Percentiles rank a stretch among this genome's conserved stretches.
These are phyloP conservation scores for Colletotrichum incanum DNA, from an alignment of 2,329 filamentous ascomycete genomes.

Conservation along the genomic window DNA sequence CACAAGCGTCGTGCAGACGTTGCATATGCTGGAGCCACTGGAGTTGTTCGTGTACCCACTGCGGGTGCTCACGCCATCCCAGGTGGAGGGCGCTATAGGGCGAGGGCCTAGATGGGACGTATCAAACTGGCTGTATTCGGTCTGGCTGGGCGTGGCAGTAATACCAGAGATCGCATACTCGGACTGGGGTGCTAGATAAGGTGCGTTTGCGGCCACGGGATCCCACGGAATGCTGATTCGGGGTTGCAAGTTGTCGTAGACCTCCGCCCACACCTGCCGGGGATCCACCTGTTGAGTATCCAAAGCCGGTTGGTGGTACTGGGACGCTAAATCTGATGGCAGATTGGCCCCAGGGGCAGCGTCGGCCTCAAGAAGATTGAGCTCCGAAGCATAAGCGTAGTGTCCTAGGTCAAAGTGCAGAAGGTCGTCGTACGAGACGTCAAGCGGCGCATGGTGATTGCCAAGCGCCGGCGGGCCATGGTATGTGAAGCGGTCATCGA, in stretches of 20 bases:
- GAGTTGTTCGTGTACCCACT: not conserved
- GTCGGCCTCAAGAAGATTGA: not conserved
- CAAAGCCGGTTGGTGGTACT: not conserved
- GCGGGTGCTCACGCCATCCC: not conserved
- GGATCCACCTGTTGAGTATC: not conserved
- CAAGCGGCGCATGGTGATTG: not conserved
- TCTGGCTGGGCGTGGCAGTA: not conserved
- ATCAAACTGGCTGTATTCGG: not conserved
- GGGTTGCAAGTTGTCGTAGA: not conserved
- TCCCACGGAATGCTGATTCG: not conserved
- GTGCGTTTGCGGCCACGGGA: not conserved
- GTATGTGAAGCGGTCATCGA: not conserved
- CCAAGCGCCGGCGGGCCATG: not conserved
- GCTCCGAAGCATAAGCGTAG: not conserved
- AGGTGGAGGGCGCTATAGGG: not conserved
- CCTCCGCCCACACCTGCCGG: not conserved
- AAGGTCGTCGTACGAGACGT: not conserved
- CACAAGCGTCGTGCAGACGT: fast-evolving
- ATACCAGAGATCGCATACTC: not conserved
- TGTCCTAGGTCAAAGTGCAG: not conserved
- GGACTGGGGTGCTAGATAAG: not conserved
- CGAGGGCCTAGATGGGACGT: not conserved
- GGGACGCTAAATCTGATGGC: not conserved
- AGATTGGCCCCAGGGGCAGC: not conserved
- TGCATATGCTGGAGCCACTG: not conserved